phyloP scores from a whole-genome alignment of 495 filamentous ascomycete species.

The Aspergillus baeticus region DNA sequence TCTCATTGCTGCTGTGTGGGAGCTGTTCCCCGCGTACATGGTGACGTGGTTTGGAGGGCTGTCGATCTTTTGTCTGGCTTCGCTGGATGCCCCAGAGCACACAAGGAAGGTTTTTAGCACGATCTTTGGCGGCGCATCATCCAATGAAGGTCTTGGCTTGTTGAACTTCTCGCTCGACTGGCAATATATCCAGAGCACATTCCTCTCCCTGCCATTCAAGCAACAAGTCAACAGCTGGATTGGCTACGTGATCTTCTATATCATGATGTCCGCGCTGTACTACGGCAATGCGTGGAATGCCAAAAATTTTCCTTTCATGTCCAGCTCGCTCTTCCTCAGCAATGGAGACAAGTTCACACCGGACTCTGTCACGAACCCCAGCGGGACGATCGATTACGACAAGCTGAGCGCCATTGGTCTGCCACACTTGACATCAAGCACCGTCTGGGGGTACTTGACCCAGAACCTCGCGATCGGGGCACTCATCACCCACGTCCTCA shows the following conservation, averaged over 20 bases:
- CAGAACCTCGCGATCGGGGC: conserved; percentile 30
- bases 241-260: conserved; percentile 43
- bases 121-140: conserved; percentile 54
- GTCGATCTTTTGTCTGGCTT: conserved; percentile 52
- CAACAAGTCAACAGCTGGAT: conserved; percentile 41
- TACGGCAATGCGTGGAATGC: conserved; percentile 54
- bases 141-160: conserved; percentile 51
- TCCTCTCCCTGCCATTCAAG: conserved; percentile 30
- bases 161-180: conserved; percentile 53
- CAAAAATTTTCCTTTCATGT: conserved; percentile 51
- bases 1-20: conserved; percentile 43
- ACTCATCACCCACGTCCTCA: conserved; percentile 29
- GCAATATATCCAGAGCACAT: conserved; percentile 52
- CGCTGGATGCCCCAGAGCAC: conserved; percentile 26
- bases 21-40: conserved; percentile 55
- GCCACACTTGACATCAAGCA: conserved; percentile 34
- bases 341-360: conserved; percentile 31
- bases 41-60: conserved; percentile 53
- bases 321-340: conserved; percentile 32
- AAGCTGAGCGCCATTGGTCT: conserved; percentile 34
- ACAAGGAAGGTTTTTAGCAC: conserved; percentile 33
- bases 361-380: conserved; percentile 27
- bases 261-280: conserved; percentile 38
- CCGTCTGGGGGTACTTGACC: conserved; percentile 1
- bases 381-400: conserved; percentile 33